Base-by-base conservation (phyloP, 495 filamentous ascomycete species). In the Hypoxylon cercidicola region DNA sequence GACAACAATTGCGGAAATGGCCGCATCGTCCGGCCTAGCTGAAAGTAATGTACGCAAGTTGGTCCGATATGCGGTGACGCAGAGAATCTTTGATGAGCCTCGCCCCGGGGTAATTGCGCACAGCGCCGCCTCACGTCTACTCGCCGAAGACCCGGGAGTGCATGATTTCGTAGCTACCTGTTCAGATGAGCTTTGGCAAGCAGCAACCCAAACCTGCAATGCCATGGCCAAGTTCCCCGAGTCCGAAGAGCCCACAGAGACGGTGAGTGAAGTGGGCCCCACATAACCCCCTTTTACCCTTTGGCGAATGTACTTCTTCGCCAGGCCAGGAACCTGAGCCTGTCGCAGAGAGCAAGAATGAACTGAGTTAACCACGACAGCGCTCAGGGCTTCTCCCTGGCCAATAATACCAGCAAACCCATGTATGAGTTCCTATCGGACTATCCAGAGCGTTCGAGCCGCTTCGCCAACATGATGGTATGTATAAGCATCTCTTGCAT, bases 81-180 rank as follows among this genome's bases (percentile, higher is more conserved):
- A n/a, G n/a, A n/a, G n/a, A n/a, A n/a, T 83, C 49, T 84, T 85
- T 70, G 47, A 55, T 2, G 79, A 83, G 51, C 71, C 77, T 4
- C 46, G 65, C 5, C 73, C 76, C 0, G 78, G 76, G 1, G 49
- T 74, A 0, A 70, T 85, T 7, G 73, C 71, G 5, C 81, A 84
- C 62, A 79, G 75, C 44, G 69, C 75, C 6, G 66, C 59, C 0
- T 75, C 72, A 0, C 69, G 69, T 35, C 35, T 73, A 1, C 70
- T 82, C 0, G 76, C 75, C 19, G 63, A 75, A 25, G 65, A 72
- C 37, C 21, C n/a, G n/a, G n/a, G n/a, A n/a, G n/a, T n/a, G n/a
- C n/a, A n/a, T n/a, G 37, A 1, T 4, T 49, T n/a, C 34, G 78
- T 44, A 44, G 63, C 16, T 64, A 74, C 45, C 80, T 72, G 73